These are phyloP conservation scores for Cryptococcus sp. DNA, from an alignment of 1,284 basidiomycete species.

Conservation along the genomic window DNA sequence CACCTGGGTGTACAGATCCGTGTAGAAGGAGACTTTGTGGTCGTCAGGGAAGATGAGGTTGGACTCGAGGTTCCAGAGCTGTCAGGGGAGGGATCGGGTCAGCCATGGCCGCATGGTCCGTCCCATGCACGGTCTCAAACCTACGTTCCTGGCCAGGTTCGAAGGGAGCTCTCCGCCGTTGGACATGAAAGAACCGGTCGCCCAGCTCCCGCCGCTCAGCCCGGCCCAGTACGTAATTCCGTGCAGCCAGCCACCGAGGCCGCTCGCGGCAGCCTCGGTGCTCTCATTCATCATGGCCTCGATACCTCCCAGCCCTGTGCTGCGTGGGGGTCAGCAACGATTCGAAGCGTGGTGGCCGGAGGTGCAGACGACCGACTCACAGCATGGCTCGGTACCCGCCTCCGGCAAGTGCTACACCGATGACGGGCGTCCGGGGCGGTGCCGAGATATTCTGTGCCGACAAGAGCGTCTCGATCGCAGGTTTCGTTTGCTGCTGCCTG, in stretches of 20 bases:
- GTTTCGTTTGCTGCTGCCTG: constrained; percentile 22
- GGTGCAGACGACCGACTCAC: constrained; percentile 17
- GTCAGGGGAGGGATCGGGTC: neutral
- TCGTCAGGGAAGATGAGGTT: constrained; percentile 52
- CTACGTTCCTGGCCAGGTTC: constrained; percentile 39
- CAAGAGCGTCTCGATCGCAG: constrained; percentile 32
- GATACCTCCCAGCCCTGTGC: constrained; percentile 23
- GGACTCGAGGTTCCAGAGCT: constrained; percentile 50
- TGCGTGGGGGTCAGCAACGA: constrained; percentile 1
- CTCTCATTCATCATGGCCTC: constrained; percentile 25
- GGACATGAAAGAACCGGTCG: constrained; percentile 42
- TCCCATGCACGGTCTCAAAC: constrained; percentile 4
- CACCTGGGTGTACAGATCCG: constrained; percentile 44
- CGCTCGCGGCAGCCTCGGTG: constrained; percentile 28
- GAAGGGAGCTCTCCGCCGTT: constrained; percentile 40
- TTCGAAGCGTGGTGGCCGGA: neutral
- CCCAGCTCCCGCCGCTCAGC: constrained; percentile 48
- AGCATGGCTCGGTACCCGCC: constrained; percentile 55
- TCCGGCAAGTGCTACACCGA: constrained; percentile 52
- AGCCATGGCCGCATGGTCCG: neutral
- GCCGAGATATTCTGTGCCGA: constrained; percentile 25
- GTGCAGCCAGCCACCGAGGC: constrained; percentile 46
- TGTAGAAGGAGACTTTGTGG: constrained; percentile 49
- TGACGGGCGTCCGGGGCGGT: constrained; percentile 44
- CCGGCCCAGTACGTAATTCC: constrained; percentile 48